Evolutionary conservation across 768 basidiomycete species (phyloP).

Genomic region (Rhizopogon salebrosus): DNA sequence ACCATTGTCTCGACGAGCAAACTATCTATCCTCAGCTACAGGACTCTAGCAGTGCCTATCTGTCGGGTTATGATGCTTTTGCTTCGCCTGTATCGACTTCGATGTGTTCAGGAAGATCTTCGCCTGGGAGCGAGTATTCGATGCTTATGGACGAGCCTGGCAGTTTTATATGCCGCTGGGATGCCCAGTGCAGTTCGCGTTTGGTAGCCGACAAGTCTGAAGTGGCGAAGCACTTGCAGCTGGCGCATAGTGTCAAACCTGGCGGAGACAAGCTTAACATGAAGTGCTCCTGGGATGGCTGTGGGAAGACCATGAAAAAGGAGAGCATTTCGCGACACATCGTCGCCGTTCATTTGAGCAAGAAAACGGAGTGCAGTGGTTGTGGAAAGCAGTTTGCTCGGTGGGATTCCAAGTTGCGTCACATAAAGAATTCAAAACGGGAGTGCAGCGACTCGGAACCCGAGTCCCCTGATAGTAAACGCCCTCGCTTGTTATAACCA

Average conservation of each 20-base stretch:
- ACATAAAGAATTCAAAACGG: slow-evolving; percentile 9
- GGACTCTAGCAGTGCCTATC: background rate
- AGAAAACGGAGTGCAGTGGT: slow-evolving; percentile 14
- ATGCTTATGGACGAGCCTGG: background rate
- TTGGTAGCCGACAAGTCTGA: background rate
- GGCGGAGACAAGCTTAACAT: slow-evolving; percentile 5
- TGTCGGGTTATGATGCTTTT: background rate
- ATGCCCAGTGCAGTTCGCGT: too few relatives aligned
- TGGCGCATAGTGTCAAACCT: background rate
- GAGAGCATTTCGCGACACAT: slow-evolving; percentile 24
- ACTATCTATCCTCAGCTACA: background rate
- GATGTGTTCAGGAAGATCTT: background rate
- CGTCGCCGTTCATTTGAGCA: slow-evolving; percentile 15
- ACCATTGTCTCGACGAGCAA: too few relatives aligned
- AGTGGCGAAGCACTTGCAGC: background rate
- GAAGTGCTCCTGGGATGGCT: slow-evolving; percentile 15
- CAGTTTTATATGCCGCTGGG: background rate
- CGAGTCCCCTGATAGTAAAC: background rate
- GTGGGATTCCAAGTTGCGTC: slow-evolving; percentile 20
- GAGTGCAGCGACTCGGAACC: background rate
- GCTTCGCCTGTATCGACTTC: background rate
- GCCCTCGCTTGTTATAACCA: background rate
- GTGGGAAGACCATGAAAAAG: slow-evolving; percentile 14
- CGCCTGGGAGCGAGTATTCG: background rate
- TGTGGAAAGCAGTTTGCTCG: slow-evolving; percentile 20